These are phyloP conservation scores for Dendrothele bispora DNA, from an alignment of 768 basidiomycete species.

Conservation along the genomic window DNA sequence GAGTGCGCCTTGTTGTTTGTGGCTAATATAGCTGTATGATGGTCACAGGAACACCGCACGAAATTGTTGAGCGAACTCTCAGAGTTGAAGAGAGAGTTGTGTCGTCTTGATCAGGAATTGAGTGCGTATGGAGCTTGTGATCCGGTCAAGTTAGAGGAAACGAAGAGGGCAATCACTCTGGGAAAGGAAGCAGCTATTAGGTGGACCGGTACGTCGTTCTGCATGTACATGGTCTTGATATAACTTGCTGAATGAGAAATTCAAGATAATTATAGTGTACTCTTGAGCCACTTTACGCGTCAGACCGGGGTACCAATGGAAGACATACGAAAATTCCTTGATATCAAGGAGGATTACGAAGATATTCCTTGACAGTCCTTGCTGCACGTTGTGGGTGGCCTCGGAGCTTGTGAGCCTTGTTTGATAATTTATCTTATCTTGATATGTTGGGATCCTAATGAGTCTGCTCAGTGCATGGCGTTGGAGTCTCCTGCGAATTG, in stretches of 20 bases:
- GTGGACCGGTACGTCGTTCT: slow-evolving; percentile 75
- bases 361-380: slow-evolving; percentile 51
- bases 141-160: slow-evolving; percentile 78
- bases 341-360: slow-evolving; percentile 73
- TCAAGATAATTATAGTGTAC: slow-evolving; percentile 69
- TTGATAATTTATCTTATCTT: neutral
- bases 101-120: slow-evolving; percentile 64
- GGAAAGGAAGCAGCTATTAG: slow-evolving; percentile 83
- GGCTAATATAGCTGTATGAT: neutral
- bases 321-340: slow-evolving; percentile 68
- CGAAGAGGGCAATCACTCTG: slow-evolving; percentile 65
- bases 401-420: too few relatives aligned
- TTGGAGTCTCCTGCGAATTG: neutral
- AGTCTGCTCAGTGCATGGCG: neutral
- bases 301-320: slow-evolving; percentile 56
- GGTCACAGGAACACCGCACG: slow-evolving; percentile 54
- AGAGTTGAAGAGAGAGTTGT: slow-evolving; percentile 47
- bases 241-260: neutral
- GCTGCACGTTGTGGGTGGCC: too few relatives aligned
- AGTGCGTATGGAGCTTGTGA: slow-evolving; percentile 81
- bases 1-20: too few relatives aligned
- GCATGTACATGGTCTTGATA: neutral
- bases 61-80: slow-evolving; percentile 50
- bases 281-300: slow-evolving; percentile 65
- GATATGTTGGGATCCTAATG: neutral